These are phyloP conservation scores for Penicillium pulvis DNA, from an alignment of 495 filamentous ascomycete genomes.

Conservation along the genomic window DNA sequence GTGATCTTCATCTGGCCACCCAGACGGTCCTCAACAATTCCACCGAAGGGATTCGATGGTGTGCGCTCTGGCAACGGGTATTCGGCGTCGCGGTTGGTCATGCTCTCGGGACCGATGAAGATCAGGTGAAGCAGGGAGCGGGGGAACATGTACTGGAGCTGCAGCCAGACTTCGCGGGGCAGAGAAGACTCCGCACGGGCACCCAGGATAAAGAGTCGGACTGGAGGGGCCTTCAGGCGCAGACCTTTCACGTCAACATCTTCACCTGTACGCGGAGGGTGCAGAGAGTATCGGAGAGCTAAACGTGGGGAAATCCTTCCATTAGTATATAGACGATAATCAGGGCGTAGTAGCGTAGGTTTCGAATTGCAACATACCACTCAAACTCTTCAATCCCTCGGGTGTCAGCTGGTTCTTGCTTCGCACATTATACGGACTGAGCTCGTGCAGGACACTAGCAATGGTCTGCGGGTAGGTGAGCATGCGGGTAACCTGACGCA, in stretches of 20 bases:
- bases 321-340: not conserved
- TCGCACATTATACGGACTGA: slow-evolving; percentile 85
- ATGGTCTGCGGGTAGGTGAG: slow-evolving; percentile 94
- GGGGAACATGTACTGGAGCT: slow-evolving; percentile 89
- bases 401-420: slow-evolving; percentile 70
- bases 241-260: slow-evolving; percentile 75
- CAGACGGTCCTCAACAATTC: slow-evolving; percentile 85
- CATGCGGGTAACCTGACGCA: slow-evolving; percentile 88
- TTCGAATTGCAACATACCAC: slow-evolving; percentile 59
- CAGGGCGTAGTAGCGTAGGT: not conserved
- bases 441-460: slow-evolving; percentile 85
- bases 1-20: slow-evolving; percentile 87
- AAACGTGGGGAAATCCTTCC: not conserved
- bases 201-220: slow-evolving; percentile 91
- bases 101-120: slow-evolving; percentile 95
- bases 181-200: slow-evolving; percentile 95
- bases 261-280: slow-evolving; percentile 79
- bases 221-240: slow-evolving; percentile 77
- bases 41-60: slow-evolving; percentile 85
- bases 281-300: slow-evolving; percentile 92
- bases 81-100: slow-evolving; percentile 85
- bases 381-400: slow-evolving; percentile 90
- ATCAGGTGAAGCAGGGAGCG: slow-evolving; percentile 71
- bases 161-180: slow-evolving; percentile 90
- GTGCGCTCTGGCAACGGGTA: slow-evolving; percentile 87